Evolutionary conservation across 1,284 basidiomycete species (phyloP), one percentile per base, ranked within the genome.

Genomic region (Ganoderma boninense): DNA sequence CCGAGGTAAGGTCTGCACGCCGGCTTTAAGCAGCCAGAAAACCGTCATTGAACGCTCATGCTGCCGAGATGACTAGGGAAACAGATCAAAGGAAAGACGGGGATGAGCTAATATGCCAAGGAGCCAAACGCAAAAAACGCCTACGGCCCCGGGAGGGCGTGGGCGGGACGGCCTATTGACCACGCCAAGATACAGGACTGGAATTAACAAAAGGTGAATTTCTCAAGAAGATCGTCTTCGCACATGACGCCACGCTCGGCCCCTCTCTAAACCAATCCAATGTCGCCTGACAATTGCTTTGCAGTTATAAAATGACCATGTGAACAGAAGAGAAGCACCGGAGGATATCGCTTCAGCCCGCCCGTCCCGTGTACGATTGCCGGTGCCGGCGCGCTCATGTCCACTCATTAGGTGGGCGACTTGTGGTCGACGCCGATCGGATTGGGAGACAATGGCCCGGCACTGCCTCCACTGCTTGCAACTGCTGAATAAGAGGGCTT

Each of bases 21-120:
- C 90, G 69, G 87, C 85, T 73, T 90, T 89, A 74, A 92, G 80
- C 32, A 90, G 82, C 90, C 90, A 92, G 71, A n/a, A 93, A 90
- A 26, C 92, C 91, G 81, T 93, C 89, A 77, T 81, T 83, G 79
- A 83, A 82, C 38, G n/a, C 79, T 78, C 81, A 82, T 83, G 46
- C 26, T 62, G 71, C 38, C 29, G 5, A 40, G 20, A 42, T 16
- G 11, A 11, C 38, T 26, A 32, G 35, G 56, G 60, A 7, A 44
- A 67, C 62, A 23, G 38, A 35, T 57, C 59, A 59, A 38, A 13
- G 16, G 54, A 29, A 7, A 14, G 54, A 32, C 11, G 42, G 35
- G 14, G 61, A 32, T 52, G 13, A 32, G 49, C 71, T 68, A 72
- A 74, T 72, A 74, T 20, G 61, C 14, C 26, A 32, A 56, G 54